These are phyloP conservation scores for Ceratocystis colombiana DNA, from an alignment of 2,329 filamentous ascomycete species.

Conservation along the genomic window DNA sequence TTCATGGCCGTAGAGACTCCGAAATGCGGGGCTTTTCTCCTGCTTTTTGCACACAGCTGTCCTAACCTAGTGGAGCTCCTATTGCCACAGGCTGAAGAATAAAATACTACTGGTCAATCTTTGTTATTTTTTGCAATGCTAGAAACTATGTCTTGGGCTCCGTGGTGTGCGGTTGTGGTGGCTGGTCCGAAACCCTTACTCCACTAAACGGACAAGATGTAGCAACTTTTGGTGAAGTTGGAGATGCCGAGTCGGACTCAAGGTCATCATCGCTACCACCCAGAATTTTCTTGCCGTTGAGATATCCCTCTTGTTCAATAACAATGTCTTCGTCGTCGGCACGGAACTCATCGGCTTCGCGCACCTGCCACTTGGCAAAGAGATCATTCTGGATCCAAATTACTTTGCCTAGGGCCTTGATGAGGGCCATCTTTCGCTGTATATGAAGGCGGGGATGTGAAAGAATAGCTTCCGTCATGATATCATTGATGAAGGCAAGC, in stretches of 20 bases:
- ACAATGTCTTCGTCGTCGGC: conserved; percentile 39
- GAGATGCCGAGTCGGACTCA: conserved; percentile 35
- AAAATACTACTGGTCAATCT: not conserved
- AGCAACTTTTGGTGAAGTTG: conserved; percentile 40
- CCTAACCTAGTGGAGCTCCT: too few species aligned
- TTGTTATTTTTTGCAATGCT: not conserved
- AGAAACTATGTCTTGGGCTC: conserved; percentile 28
- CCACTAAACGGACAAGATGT: conserved; percentile 39
- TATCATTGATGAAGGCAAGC: conserved; percentile 66
- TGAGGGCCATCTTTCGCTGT: conserved; percentile 58
- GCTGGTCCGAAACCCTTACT: conserved; percentile 34
- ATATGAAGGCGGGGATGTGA: conserved; percentile 58
- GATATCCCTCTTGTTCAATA: conserved; percentile 52
- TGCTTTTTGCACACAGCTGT: not conserved
- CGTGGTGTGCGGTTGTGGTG: not conserved
- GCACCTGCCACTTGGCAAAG: conserved; percentile 69
- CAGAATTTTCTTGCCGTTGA: conserved; percentile 53
- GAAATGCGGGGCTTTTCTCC: not conserved
- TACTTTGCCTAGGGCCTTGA: conserved; percentile 69
- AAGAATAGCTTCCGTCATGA: conserved; percentile 66
- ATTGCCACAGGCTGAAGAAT: too few species aligned
- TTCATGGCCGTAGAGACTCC: conserved; percentile 1
- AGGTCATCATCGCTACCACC: conserved; percentile 33
- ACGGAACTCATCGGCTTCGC: conserved; percentile 54
- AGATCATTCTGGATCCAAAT: conserved; percentile 85